Evolutionary conservation across 2,329 filamentous ascomycete genomes (phyloP).

Genomic region (Cladobotryum protrusum): DNA sequence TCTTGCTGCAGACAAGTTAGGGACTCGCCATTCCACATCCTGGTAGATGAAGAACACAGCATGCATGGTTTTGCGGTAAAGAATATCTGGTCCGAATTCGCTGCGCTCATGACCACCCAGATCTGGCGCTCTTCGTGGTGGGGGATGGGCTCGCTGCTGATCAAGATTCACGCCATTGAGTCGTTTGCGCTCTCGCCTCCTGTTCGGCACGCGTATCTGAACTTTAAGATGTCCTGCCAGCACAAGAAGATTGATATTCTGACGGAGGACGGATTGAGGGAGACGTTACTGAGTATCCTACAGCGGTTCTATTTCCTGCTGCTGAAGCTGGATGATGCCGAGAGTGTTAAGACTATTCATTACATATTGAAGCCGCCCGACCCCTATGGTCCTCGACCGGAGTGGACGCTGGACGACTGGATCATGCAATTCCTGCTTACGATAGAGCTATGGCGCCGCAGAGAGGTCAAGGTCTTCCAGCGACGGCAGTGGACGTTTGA

Average conservation of each 20-base stretch:
- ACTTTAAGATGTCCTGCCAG: constrained; percentile 8
- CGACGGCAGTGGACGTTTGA: constrained; percentile 19
- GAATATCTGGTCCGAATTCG: constrained; percentile 17
- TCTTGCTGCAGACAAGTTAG: constrained; percentile 11
- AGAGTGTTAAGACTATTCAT: background rate
- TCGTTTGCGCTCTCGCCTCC: constrained; percentile 22
- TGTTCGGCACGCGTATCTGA: constrained; percentile 18
- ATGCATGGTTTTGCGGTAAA: constrained; percentile 6
- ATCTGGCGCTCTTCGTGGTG: constrained; percentile 2
- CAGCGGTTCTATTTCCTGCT: background rate
- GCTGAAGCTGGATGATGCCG: background rate
- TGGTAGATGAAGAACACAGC: constrained; percentile 9
- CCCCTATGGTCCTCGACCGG: background rate
- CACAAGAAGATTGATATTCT: background rate
- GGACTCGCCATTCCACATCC: constrained; percentile 6
- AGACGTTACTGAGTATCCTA: background rate
- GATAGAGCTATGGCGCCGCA: constrained; percentile 20
- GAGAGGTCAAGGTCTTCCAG: constrained; percentile 12
- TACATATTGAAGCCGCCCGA: background rate
- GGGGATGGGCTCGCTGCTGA: constrained; percentile 5
- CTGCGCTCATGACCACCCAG: constrained; percentile 9
- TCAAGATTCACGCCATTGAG: constrained; percentile 14
- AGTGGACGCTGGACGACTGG: constrained; percentile 5
- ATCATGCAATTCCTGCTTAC: constrained; percentile 20
- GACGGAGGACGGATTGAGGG: constrained; percentile 2